Conservation (phyloP, 306 rosid genomes). For the Lathyrus aphaca region DNA sequence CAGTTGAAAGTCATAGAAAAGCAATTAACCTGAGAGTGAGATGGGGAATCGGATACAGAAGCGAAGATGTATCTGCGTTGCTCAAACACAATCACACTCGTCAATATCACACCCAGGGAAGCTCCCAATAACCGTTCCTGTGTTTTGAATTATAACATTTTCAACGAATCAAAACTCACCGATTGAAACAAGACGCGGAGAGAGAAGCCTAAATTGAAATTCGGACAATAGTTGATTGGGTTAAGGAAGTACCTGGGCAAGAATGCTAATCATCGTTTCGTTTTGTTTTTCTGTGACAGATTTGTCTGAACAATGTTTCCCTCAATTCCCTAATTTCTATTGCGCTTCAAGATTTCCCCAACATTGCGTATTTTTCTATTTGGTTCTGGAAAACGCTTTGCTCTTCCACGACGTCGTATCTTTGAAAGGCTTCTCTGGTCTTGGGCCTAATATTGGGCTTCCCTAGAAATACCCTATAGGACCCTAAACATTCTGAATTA, state of each 20-base stretch:
- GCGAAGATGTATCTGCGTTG: conserved; percentile 65
- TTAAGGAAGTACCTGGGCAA: conserved; percentile 59
- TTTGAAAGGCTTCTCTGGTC: neutral
- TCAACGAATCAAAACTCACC: conserved; percentile 12
- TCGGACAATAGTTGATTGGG: neutral
- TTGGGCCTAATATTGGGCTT: conserved; percentile 28
- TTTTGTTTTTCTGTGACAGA: conserved; percentile 14
- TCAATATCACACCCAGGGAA: conserved; percentile 66
- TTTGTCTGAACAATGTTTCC: conserved; percentile 19
- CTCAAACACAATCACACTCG: conserved; percentile 67
- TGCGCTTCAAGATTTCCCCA: neutral
- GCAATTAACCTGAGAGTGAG: conserved; percentile 52
- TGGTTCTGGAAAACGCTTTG: neutral
- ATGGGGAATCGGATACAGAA: conserved; percentile 57
- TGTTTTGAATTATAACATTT: neutral
- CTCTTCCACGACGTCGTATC: conserved; percentile 35
- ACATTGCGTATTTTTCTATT: neutral
- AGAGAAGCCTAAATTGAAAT: conserved; percentile 6
- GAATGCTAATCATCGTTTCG: conserved; percentile 71
- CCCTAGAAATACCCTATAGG: neutral
- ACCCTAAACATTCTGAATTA: neutral
- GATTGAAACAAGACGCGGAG: neutral
- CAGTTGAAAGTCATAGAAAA: neutral
- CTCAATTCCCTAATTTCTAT: conserved; percentile 14
- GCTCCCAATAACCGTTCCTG: conserved; percentile 86